Conservation (phyloP, 495 filamentous ascomycete species). For the Penicillium robsamsonii region DNA sequence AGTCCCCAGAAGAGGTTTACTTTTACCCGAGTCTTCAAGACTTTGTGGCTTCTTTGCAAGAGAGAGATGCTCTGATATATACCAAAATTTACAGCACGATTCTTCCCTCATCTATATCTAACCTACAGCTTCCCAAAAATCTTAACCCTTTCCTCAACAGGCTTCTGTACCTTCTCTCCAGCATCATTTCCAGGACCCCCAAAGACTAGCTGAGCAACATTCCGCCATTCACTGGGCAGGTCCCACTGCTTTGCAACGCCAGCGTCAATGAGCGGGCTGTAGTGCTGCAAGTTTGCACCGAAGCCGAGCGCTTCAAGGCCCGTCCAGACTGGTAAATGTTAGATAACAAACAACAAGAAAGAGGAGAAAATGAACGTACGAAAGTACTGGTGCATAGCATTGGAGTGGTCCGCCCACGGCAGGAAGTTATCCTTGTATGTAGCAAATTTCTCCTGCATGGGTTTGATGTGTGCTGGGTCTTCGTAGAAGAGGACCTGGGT, state of each 20-base stretch:
- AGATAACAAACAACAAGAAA: background rate
- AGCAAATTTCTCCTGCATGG: constrained; percentile 45
- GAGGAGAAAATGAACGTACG: constrained; percentile 27
- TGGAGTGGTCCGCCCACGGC: constrained; percentile 51
- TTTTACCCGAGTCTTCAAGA: too few relatives aligned
- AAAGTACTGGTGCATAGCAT: constrained; percentile 56
- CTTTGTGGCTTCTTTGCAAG: too few relatives aligned
- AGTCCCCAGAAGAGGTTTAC: too few relatives aligned
- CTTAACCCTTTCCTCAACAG: constrained; percentile 41
- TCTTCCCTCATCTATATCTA: background rate
- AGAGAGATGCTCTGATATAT: background rate
- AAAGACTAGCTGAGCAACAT: constrained; percentile 54
- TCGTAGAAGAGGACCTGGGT: constrained; percentile 53
- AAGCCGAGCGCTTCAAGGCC: constrained; percentile 51
- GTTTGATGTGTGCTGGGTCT: constrained; percentile 43
- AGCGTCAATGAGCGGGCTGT: constrained; percentile 51
- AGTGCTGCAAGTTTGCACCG: constrained; percentile 57
- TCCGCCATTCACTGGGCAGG: constrained; percentile 46
- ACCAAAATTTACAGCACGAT: background rate
- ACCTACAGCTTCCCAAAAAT: constrained; percentile 29
- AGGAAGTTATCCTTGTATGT: constrained; percentile 45
- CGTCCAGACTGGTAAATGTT: constrained; percentile 43
- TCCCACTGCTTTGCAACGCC: constrained; percentile 43
- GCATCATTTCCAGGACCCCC: constrained; percentile 40
- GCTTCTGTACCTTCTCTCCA: constrained; percentile 37